Evolutionary conservation across 495 filamentous ascomycete species (phyloP).

Genomic region (Talaromyces thailandensis): DNA sequence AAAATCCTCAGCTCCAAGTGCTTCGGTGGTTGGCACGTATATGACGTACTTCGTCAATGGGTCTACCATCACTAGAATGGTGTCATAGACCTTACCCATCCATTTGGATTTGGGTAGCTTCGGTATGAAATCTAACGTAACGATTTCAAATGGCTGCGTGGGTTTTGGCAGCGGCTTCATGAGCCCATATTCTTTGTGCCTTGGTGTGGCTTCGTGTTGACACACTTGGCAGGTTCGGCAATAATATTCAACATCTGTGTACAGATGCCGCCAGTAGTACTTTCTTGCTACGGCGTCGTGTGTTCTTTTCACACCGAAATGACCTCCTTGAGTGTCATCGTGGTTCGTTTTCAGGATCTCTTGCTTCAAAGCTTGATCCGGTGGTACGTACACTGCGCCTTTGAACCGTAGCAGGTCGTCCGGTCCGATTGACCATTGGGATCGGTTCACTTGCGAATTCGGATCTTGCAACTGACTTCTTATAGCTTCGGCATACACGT

Average conservation of each 20-base stretch:
- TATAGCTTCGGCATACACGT: no score
- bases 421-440: neutral
- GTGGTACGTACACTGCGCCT: neutral
- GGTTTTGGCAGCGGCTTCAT: conserved; percentile 5
- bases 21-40: conserved; percentile 6
- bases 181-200: conserved; percentile 8
- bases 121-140: conserved; percentile 14
- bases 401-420: neutral
- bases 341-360: neutral
- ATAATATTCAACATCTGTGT: no score
- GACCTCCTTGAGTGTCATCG: conserved; percentile 6
- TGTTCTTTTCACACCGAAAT: conserved; percentile 7
- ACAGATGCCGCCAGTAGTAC: conserved; percentile 7
- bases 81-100: neutral
- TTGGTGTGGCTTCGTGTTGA: neutral
- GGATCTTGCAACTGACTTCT: no score
- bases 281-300: neutral
- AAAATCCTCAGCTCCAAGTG: neutral
- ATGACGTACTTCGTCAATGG: conserved; percentile 8
- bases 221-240: neutral
- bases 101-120: conserved; percentile 2
- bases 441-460: no score
- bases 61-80: conserved; percentile 13
- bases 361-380: neutral
- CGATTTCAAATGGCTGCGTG: conserved; percentile 1